Conservation (phyloP, 2,329 filamentous ascomycete genomes). For the Neopestalotiopsis clavispora region DNA sequence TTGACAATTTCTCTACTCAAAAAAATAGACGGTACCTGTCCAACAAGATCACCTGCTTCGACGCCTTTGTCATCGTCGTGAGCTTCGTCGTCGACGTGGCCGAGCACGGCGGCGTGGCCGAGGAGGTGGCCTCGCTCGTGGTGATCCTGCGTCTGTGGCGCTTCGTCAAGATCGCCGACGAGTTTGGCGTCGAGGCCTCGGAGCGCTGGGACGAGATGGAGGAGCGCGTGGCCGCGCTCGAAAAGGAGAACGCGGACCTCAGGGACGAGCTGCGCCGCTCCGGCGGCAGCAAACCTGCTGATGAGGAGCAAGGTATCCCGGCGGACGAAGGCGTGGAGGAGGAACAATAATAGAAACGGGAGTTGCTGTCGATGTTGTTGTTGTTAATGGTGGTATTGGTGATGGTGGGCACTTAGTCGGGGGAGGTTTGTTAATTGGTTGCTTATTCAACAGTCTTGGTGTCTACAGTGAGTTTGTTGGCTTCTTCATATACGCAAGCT, state of each 20-base stretch:
- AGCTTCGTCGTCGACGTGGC: conserved; percentile 67
- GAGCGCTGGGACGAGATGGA: conserved; percentile 66
- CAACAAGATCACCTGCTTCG: conserved; percentile 67
- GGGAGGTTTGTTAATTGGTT: too few species aligned
- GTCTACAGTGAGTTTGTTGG: too few species aligned
- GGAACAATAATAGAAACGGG: background rate
- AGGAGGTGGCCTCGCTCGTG: conserved; percentile 70
- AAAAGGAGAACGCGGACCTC: conserved; percentile 48
- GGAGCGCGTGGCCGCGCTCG: conserved; percentile 54
- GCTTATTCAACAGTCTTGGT: too few species aligned
- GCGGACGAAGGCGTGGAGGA: background rate
- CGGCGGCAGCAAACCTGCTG: background rate
- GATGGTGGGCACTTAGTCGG: background rate
- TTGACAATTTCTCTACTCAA: too few species aligned
- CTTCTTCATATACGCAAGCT: too few species aligned
- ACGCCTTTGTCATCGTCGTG: conserved; percentile 64
- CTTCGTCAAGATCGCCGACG: conserved; percentile 73
- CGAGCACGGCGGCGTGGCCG: conserved; percentile 57
- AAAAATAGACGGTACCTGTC: conserved; percentile 56
- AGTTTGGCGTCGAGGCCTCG: conserved; percentile 65
- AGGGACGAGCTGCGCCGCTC: conserved; percentile 23
- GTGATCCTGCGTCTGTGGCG: conserved; percentile 71
- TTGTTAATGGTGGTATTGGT: background rate
- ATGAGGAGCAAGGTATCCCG: background rate
- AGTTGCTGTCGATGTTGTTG: background rate